Percentiles rank a stretch among this genome's conserved stretches.
Evolutionary conservation across 2,329 filamentous ascomycete species (phyloP).

Genomic region (Zymoseptoria pseudotritici): DNA sequence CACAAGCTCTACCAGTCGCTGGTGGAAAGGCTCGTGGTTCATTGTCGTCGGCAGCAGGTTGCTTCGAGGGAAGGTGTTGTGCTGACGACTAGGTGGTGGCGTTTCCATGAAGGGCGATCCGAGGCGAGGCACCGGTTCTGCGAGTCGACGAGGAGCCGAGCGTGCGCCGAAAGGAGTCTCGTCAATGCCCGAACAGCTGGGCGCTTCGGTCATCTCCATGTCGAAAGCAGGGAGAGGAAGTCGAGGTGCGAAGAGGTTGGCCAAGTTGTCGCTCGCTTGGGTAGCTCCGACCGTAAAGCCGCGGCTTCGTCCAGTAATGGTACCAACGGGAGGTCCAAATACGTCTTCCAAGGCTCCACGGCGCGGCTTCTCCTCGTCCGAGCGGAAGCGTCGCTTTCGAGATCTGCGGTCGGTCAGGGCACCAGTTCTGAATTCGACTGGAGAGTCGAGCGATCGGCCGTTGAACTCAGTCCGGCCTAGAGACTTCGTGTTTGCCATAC

Average conservation of each 20-base stretch:
- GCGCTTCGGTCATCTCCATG: conserved; percentile 27
- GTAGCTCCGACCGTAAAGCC: conserved; percentile 56
- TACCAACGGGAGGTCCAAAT: conserved; percentile 42
- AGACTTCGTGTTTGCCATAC: conserved; percentile 28
- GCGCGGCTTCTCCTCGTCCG: conserved; percentile 43
- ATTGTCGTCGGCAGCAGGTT: conserved; percentile 20
- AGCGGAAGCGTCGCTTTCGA: conserved; percentile 52
- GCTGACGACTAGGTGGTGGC: conserved; percentile 27
- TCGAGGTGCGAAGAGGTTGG: conserved; percentile 47
- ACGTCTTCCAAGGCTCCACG: conserved; percentile 39
- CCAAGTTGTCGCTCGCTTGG: conserved; percentile 43
- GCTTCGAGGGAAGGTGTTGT: conserved; percentile 43
- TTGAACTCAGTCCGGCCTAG: conserved; percentile 27
- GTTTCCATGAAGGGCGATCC: conserved; percentile 42
- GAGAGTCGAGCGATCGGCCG: conserved; percentile 39
- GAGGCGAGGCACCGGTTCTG: conserved; percentile 38
- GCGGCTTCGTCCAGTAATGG: conserved; percentile 52
- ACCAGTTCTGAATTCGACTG: conserved; percentile 46
- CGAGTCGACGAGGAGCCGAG: conserved; percentile 29
- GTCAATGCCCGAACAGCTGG: conserved; percentile 7
- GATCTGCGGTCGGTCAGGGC: conserved; percentile 45
- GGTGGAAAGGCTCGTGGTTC: conserved; percentile 27
- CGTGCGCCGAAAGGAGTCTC: conserved; percentile 18
- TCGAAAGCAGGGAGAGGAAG: conserved; percentile 7
- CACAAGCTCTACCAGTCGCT: conserved; percentile 26